Evolutionary conservation across 1,139 yeast species (phyloP).

Genomic region (Taphrina wiesneri): DNA sequence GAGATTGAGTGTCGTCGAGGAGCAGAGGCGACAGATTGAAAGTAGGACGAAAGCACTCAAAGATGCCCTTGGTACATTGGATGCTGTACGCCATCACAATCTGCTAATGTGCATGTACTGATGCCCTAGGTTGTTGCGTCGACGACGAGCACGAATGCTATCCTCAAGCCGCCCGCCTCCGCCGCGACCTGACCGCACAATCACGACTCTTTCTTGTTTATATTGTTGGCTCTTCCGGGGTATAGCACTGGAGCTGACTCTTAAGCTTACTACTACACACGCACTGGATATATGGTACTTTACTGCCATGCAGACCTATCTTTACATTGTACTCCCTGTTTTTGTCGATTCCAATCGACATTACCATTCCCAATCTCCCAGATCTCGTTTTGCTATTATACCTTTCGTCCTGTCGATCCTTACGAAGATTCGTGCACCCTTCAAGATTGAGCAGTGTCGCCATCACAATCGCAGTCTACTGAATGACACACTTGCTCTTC

Average conservation of each 20-base stretch:
- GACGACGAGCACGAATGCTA: slow-evolving; percentile 3
- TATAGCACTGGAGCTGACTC: background rate
- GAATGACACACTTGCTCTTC: slow-evolving; percentile 22
- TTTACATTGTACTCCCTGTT: background rate
- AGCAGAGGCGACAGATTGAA: slow-evolving; percentile 7
- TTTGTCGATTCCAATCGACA: background rate
- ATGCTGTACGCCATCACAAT: background rate
- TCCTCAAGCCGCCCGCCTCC: background rate
- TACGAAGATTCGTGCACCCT: too few species aligned
- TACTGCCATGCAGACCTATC: background rate
- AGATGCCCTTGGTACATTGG: background rate
- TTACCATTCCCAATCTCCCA: background rate
- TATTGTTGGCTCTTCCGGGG: background rate
- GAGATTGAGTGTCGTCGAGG: background rate
- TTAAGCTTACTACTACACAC: background rate
- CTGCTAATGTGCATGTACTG: background rate
- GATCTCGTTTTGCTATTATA: background rate
- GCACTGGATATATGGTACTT: background rate
- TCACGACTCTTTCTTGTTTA: background rate
- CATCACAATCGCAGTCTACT: too few species aligned
- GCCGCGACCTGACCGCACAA: background rate
- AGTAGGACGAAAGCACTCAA: background rate
- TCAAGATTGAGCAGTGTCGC: too few species aligned
- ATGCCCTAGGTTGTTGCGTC: background rate
- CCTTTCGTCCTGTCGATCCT: background rate